Evolutionary conservation across 441 rosid genomes (phyloP).

Genomic region (Jatropha podagrica): DNA sequence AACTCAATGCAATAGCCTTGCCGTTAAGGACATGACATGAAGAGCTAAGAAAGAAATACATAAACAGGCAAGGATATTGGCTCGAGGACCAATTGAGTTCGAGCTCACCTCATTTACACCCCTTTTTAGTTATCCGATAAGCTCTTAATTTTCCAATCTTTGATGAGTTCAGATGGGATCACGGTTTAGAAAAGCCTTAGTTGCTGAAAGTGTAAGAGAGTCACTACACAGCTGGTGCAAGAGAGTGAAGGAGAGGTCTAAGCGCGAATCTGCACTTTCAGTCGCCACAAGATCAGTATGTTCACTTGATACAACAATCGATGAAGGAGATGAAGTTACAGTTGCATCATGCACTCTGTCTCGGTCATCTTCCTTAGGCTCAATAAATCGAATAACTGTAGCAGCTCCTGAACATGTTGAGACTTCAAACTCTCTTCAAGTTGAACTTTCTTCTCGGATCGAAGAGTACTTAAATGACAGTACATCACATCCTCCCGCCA

Average conservation of each 20-base stretch:
- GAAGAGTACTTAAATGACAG: conserved; percentile 57
- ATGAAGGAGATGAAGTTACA: conserved; percentile 75
- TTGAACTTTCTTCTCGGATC: conserved; percentile 48
- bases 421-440: conserved; percentile 30
- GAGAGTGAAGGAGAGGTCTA: conserved; percentile 73
- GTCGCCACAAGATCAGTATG: conserved; percentile 72
- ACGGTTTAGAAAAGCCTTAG: conserved; percentile 70
- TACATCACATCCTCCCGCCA: conserved; percentile 34
- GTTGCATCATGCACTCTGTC: conserved; percentile 71
- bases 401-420: conserved; percentile 52
- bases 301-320: conserved; percentile 67
- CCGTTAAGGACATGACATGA: no score
- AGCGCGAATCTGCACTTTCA: conserved; percentile 48
- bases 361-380: conserved; percentile 59
- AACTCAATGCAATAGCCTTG: no score
- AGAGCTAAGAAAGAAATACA: no score
- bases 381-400: conserved; percentile 58
- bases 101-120: not conserved
- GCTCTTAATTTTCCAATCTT: not conserved
- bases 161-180: conserved; percentile 74
- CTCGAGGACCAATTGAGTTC: not conserved
- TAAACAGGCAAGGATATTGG: not conserved
- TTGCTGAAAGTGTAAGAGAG: conserved; percentile 80
- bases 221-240: conserved; percentile 97
- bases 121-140: not conserved